Evolutionary conservation across 108 stramenopile species (phyloP).

Genomic region (Epipyxis sp.): DNA sequence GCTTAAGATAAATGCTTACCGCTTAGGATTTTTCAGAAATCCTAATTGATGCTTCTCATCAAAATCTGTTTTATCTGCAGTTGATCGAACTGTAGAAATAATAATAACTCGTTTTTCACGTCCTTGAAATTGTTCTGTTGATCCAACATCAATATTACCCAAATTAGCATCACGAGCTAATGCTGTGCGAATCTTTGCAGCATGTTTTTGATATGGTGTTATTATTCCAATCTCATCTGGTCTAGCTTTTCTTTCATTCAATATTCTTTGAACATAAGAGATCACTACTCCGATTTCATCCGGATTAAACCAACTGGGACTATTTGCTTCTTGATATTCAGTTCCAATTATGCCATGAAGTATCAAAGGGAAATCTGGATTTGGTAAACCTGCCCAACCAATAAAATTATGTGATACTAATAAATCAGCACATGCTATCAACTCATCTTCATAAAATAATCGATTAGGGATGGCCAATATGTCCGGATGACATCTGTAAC

Average conservation of each 20-base stretch:
- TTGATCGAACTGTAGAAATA: constrained; percentile 26
- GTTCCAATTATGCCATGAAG: not conserved
- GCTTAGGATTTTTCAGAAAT: constrained; percentile 15
- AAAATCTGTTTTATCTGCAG: not conserved
- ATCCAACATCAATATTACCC: not conserved
- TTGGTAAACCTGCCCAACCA: not conserved
- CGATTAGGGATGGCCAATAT: constrained; percentile 8
- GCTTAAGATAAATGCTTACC: too few relatives aligned
- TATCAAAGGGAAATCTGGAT: not conserved
- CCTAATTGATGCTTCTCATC: not conserved
- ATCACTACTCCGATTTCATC: not conserved
- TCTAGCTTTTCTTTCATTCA: not conserved
- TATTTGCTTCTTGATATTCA: not conserved
- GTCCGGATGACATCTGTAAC: constrained; percentile 25
- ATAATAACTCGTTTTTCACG: constrained; percentile 19
- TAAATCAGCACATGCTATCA: not conserved
- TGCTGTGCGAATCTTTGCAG: not conserved
- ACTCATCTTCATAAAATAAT: not conserved
- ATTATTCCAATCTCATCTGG: constrained; percentile 19
- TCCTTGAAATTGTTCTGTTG: constrained; percentile 24
- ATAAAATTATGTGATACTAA: not conserved
- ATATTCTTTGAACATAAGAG: not conserved
- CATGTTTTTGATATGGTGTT: constrained; percentile 12
- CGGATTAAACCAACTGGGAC: constrained; percentile 22
- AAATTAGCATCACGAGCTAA: not conserved